These are phyloP conservation scores for Backusella tuberculispora DNA, from an alignment of 192 early-diverging fungal genomes.

Conservation along the genomic window DNA sequence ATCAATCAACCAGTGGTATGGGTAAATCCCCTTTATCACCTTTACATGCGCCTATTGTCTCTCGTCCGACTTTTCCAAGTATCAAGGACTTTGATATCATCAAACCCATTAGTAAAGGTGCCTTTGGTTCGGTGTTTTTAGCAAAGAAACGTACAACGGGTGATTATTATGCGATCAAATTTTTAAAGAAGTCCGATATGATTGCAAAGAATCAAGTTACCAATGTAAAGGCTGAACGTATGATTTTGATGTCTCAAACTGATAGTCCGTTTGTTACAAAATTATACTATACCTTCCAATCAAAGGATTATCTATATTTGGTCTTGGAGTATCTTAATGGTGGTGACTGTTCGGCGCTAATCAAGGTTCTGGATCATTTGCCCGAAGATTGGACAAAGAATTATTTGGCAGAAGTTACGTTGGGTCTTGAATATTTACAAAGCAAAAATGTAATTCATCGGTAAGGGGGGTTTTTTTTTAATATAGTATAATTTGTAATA, in stretches of 20 bases:
- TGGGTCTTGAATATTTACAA: constrained; percentile 85
- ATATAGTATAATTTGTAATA: background rate
- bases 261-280: constrained; percentile 86
- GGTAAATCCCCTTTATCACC: constrained; percentile 34
- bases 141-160: constrained; percentile 86
- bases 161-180: constrained; percentile 88
- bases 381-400: constrained; percentile 87
- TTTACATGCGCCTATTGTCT: constrained; percentile 29
- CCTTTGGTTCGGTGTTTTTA: constrained; percentile 86
- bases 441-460: constrained; percentile 79
- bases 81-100: constrained; percentile 93
- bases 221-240: constrained; percentile 86
- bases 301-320: constrained; percentile 81
- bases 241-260: constrained; percentile 83
- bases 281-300: constrained; percentile 85
- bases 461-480: constrained; percentile 46
- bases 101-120: constrained; percentile 90
- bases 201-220: constrained; percentile 91
- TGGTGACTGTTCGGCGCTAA: constrained; percentile 83
- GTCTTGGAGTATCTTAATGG: constrained; percentile 92
- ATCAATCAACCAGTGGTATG: constrained; percentile 5
- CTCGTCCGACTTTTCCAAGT: constrained; percentile 65
- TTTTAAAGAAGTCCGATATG: constrained; percentile 87
- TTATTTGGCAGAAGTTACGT: constrained; percentile 86
- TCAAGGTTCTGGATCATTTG: constrained; percentile 71